These are phyloP conservation scores for Paecilomyces sp. DNA, from an alignment of 2,329 filamentous ascomycete genomes.

Conservation along the genomic window DNA sequence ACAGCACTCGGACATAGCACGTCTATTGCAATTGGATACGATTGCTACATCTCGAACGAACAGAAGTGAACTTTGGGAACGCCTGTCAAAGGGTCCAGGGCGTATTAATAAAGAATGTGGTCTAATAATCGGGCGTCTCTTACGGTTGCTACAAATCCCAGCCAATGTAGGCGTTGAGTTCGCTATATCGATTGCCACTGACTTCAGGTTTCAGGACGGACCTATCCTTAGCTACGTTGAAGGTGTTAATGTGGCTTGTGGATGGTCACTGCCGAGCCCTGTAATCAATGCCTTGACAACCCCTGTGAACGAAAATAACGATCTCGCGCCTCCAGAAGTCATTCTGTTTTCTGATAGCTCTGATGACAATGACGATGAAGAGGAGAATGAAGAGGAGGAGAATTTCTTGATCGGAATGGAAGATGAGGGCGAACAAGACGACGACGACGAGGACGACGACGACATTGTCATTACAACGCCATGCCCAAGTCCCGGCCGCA, in stretches of 20 bases:
- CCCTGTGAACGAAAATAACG: neutral
- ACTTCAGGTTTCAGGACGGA: constrained; percentile 13
- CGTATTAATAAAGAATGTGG: constrained; percentile 13
- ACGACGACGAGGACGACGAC: neutral
- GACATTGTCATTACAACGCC: neutral
- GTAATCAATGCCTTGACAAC: neutral
- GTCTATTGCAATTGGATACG: constrained; percentile 17
- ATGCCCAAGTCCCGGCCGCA: neutral
- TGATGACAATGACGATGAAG: neutral
- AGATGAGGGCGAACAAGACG: no score
- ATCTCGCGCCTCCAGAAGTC: neutral
- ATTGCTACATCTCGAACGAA: constrained; percentile 8
- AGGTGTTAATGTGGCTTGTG: constrained; percentile 4
- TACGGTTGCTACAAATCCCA: constrained; percentile 14
- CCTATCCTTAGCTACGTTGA: constrained; percentile 7
- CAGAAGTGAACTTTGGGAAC: constrained; percentile 6
- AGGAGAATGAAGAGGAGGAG: neutral
- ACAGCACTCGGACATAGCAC: constrained; percentile 10
- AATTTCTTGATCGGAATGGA: no score
- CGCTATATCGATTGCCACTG: constrained; percentile 12
- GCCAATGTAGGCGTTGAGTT: constrained; percentile 13
- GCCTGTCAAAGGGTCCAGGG: constrained; percentile 5
- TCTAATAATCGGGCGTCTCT: constrained; percentile 13
- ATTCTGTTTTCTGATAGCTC: neutral
- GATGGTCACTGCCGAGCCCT: neutral